These are phyloP conservation scores for Ramichloridium luteum DNA, from an alignment of 2,329 filamentous ascomycete genomes.

Conservation along the genomic window DNA sequence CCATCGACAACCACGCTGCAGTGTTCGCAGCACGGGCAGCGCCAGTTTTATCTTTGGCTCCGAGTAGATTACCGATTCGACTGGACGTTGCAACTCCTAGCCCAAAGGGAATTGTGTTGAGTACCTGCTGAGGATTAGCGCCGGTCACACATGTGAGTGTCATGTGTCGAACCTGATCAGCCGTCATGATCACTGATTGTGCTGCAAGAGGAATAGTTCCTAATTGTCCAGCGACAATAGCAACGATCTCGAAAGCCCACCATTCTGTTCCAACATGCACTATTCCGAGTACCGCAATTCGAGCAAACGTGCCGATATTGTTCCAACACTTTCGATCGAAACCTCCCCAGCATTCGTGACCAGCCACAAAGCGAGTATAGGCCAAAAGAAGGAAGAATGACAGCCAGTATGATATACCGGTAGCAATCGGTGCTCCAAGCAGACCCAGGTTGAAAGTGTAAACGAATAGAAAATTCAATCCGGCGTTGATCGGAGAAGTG, in stretches of 20 bases:
- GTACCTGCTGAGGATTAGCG: constrained; percentile 24
- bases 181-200: constrained; percentile 82
- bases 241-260: constrained; percentile 91
- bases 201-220: constrained; percentile 69
- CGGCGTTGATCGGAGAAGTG: constrained; percentile 47
- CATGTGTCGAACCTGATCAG: constrained; percentile 58
- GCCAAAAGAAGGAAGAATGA: constrained; percentile 65
- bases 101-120: constrained; percentile 78
- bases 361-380: constrained; percentile 59
- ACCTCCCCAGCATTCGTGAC: constrained; percentile 67
- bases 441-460: constrained; percentile 60
- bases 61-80: constrained; percentile 68
- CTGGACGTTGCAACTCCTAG: constrained; percentile 70
- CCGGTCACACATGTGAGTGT: constrained; percentile 10
- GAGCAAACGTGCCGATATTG: constrained; percentile 58
- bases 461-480: constrained; percentile 55
- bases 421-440: constrained; percentile 68
- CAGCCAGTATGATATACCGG: constrained; percentile 74
- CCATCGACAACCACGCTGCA: constrained; percentile 59
- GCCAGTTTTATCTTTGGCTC: constrained; percentile 51
- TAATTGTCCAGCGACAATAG: constrained; percentile 65
- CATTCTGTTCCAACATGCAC: constrained; percentile 78
- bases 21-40: constrained; percentile 63
- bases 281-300: constrained; percentile 62
- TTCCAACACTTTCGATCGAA: constrained; percentile 51